A percentile compares a stretch with the other conserved stretches of the same genome.
These are phyloP conservation scores for Magnaporthiopsis poae DNA, from an alignment of 2,329 filamentous ascomycete species.

Conservation along the genomic window DNA sequence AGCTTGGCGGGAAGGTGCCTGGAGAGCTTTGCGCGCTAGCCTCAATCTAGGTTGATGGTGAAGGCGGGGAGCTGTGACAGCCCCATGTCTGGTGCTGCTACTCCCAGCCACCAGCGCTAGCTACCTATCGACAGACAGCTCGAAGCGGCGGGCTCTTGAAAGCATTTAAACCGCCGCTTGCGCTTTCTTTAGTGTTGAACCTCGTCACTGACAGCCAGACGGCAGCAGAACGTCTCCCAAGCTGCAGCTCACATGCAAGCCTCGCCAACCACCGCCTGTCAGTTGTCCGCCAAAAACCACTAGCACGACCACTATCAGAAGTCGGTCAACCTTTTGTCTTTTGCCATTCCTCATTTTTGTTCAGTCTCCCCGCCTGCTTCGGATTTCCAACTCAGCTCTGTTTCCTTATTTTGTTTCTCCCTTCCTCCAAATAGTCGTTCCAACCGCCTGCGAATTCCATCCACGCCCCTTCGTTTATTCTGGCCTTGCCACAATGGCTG, in stretches of 20 bases:
- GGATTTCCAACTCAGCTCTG: no score
- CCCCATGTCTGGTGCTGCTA: not conserved
- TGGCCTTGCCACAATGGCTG: conserved; percentile 22
- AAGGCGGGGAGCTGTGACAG: not conserved
- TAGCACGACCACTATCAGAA: not conserved
- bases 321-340: no score
- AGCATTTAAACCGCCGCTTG: not conserved
- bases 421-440: not conserved
- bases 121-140: not conserved
- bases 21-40: not conserved
- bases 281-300: not conserved
- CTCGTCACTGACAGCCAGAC: not conserved
- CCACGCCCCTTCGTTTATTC: not conserved
- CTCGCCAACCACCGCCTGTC: not conserved
- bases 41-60: not conserved
- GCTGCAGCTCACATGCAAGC: not conserved
- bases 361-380: not conserved
- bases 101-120: not conserved
- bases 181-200: not conserved
- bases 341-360: no score
- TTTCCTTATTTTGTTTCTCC: not conserved
- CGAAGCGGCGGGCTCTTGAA: not conserved
- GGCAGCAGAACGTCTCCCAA: not conserved
- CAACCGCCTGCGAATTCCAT: not conserved
- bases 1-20: not conserved